phyloP scores from a whole-genome alignment of 305 asterid species.

The Striga hermonthica region DNA sequence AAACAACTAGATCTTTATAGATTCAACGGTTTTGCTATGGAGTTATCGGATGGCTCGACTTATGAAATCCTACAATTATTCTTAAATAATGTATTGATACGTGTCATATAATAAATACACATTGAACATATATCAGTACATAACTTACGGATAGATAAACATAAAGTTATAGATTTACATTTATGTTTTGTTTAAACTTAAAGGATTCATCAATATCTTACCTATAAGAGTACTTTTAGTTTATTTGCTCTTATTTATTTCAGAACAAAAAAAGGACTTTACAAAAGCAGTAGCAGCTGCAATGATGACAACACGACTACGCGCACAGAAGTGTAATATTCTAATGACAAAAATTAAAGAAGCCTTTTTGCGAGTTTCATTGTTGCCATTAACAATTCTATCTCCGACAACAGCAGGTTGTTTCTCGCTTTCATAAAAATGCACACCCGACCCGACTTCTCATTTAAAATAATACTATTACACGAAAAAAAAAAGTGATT shows the following conservation, averaged over 20 bases:
- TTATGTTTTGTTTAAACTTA: neutral
- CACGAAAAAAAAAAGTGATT: too few relatives aligned
- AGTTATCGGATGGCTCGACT: too few relatives aligned
- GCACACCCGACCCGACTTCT: neutral
- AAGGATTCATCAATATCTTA: neutral
- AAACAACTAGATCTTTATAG: too few relatives aligned
- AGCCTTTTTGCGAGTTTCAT: constrained; percentile 1
- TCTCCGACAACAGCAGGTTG: neutral
- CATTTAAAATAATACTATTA: too few relatives aligned
- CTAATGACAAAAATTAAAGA: neutral
- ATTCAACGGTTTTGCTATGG: too few relatives aligned
- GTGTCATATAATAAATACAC: too few relatives aligned
- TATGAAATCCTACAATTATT: too few relatives aligned
- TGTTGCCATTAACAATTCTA: neutral
- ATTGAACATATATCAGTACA: too few relatives aligned
- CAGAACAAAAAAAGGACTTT: neutral
- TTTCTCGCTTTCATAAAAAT: neutral
- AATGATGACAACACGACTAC: neutral
- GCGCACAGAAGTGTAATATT: neutral
- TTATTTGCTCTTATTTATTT: neutral
- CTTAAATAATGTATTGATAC: too few relatives aligned
- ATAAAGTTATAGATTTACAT: too few relatives aligned
- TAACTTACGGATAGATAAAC: too few relatives aligned
- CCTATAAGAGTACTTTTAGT: neutral
- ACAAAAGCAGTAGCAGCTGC: neutral